Evolutionary conservation across 495 filamentous ascomycete genomes (phyloP), one percentile per base, ranked within the genome.

Genomic region (Penicillium samsonianum): DNA sequence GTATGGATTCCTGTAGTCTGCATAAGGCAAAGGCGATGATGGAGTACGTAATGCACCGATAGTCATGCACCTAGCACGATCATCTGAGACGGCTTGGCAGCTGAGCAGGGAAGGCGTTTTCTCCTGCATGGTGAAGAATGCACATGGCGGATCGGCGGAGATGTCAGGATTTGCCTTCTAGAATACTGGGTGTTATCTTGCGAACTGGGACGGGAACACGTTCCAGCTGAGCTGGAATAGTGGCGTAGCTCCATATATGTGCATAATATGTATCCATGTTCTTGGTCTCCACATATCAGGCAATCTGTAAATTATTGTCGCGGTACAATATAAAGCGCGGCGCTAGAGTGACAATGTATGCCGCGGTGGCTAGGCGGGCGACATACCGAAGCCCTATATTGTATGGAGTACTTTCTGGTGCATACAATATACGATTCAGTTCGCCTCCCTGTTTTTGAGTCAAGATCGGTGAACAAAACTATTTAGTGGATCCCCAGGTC

Each of bases 101-200:
- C 37, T 28, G 22, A 30, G 14, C 16, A 40, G 26, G n/a, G 17
- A 33, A 5, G 30, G 3, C 28, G 28, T 30, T 9, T 23, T 7
- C 20, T 38, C 48, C 22, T 51, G 35, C 49, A 40, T 37, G 44
- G 31, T 50, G 49, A 51, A 51, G 49, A 51, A 51, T 41, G 35
- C 33, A 41, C 49, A 23, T 38, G 35, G 35, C n/a, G 5, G 19
- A 11, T 28, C 22, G 23, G 17, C 19, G 1, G 43, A 37, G 48
- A 50, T 38, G 22, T 37, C 48, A 23, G 20, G 11, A 38, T 50
- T 50, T 19, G 30, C 14, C 19, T 35, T 49, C 28, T 33, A 51
- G 49, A 23, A 51, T 26, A 4, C 16, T 38, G 7, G n/a, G 16
- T n/a, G 8, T 7, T 38, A n/a, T 38, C 35, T 38, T 38, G 35